Evolutionary conservation across 2,329 filamentous ascomycete genomes (phyloP).

Genomic region (Aspergillus sp.): DNA sequence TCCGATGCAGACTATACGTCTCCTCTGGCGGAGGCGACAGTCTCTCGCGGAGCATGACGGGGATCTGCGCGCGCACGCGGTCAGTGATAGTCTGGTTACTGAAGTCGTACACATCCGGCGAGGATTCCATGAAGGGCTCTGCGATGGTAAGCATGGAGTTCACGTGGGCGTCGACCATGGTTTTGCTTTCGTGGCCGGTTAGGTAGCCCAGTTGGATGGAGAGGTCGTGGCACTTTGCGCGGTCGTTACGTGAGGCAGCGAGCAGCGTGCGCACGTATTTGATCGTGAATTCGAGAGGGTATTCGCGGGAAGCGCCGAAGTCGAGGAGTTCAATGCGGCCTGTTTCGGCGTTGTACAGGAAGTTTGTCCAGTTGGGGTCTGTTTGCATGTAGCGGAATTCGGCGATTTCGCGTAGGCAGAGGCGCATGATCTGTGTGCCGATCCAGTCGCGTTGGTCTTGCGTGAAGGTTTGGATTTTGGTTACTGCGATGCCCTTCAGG

Average conservation of each 20-base stretch:
- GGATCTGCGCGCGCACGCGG: constrained; percentile 77
- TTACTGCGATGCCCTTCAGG: constrained; percentile 78
- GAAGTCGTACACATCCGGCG: constrained; percentile 85
- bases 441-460: constrained; percentile 92
- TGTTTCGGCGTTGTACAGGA: constrained; percentile 70
- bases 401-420: constrained; percentile 85
- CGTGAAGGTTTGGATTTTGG: constrained; percentile 64
- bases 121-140: constrained; percentile 72
- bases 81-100: constrained; percentile 92
- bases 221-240: constrained; percentile 53
- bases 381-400: constrained; percentile 99
- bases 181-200: constrained; percentile 74
- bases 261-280: constrained; percentile 73
- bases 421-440: constrained; percentile 81
- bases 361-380: constrained; percentile 99
- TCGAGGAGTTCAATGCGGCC: constrained; percentile 82
- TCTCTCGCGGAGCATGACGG: constrained; percentile 83
- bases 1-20: constrained; percentile 91
- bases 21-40: constrained; percentile 90
- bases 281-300: constrained; percentile 66
- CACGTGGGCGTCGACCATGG: constrained; percentile 88
- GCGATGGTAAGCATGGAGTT: constrained; percentile 80
- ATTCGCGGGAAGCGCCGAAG: constrained; percentile 88
- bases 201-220: constrained; percentile 80
- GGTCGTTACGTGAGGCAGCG: constrained; percentile 67